phyloP scores from a whole-genome alignment of 306 rosid genomes.

The Cicer yamashitae region DNA sequence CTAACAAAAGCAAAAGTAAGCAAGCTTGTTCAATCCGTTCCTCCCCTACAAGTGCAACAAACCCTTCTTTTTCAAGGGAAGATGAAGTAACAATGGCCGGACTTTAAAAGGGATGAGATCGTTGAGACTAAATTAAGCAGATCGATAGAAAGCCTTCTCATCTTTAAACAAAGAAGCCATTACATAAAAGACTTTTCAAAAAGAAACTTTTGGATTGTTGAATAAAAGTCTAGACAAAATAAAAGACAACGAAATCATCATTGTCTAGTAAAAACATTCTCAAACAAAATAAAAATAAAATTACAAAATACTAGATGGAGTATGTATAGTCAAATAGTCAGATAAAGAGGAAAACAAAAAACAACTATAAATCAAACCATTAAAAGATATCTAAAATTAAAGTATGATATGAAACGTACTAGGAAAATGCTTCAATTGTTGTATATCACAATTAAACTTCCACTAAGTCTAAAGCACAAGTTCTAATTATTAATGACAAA shows the following conservation, averaged over 20 bases:
- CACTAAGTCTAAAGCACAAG: conserved; percentile 1
- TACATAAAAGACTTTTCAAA: neutral
- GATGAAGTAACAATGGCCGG: neutral
- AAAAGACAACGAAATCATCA: neutral
- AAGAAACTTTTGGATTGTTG: neutral
- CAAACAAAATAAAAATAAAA: neutral
- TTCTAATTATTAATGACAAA: neutral
- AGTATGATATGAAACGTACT: neutral
- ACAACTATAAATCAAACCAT: neutral
- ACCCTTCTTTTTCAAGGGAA: neutral
- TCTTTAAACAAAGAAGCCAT: conserved; percentile 25
- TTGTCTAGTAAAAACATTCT: neutral
- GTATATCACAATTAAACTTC: conserved; percentile 1
- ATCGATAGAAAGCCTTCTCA: conserved; percentile 1
- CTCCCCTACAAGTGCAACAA: conserved; percentile 6
- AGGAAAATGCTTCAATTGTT: neutral
- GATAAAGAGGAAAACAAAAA: neutral
- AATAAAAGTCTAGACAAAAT: neutral
- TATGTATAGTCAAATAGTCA: neutral
- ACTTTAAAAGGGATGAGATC: neutral
- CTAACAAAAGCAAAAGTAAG: neutral
- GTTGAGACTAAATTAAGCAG: conserved; percentile 26
- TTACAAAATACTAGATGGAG: neutral
- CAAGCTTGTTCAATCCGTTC: neutral
- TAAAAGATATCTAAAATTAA: neutral